A percentile compares a stretch with the other conserved stretches of the same genome.
Conservation (phyloP, 2,329 filamentous ascomycete genomes). For the Fusarium sp. region DNA sequence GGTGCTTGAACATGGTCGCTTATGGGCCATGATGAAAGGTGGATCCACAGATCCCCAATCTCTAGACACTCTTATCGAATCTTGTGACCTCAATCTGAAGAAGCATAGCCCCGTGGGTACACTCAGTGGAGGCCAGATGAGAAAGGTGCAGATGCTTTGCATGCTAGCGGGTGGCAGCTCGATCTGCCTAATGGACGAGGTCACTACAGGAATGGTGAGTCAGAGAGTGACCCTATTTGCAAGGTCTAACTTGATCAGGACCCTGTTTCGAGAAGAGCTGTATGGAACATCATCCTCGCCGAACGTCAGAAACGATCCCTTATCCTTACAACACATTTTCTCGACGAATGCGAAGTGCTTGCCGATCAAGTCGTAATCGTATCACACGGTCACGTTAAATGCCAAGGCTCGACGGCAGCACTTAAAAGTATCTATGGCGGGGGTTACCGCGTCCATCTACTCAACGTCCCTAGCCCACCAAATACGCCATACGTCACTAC, state of each 20-base stretch:
- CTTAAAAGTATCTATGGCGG: constrained; percentile 13
- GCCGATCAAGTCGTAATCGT: constrained; percentile 69
- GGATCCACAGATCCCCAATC: neutral
- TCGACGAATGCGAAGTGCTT: constrained; percentile 86
- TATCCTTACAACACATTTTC: constrained; percentile 85
- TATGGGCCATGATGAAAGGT: constrained; percentile 17
- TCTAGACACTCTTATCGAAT: constrained; percentile 64
- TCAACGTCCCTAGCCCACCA: too few species aligned
- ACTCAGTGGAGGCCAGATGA: constrained; percentile 85
- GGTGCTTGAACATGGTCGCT: constrained; percentile 5
- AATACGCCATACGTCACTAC: too few species aligned
- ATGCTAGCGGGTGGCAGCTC: constrained; percentile 86
- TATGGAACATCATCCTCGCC: constrained; percentile 87
- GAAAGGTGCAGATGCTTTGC: constrained; percentile 87
- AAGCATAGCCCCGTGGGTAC: constrained; percentile 75
- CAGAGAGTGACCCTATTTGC: too few species aligned
- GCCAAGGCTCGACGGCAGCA: constrained; percentile 10
- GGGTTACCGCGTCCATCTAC: constrained; percentile 4
- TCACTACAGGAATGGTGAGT: constrained; percentile 66
- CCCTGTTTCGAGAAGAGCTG: constrained; percentile 81
- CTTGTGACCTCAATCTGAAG: constrained; percentile 79
- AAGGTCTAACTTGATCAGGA: constrained; percentile 63
- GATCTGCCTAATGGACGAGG: constrained; percentile 58
- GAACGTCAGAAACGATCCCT: constrained; percentile 83
- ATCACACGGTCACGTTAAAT: constrained; percentile 17